Base-by-base conservation (phyloP, 441 rosid species). In the Breynia disticha region DNA sequence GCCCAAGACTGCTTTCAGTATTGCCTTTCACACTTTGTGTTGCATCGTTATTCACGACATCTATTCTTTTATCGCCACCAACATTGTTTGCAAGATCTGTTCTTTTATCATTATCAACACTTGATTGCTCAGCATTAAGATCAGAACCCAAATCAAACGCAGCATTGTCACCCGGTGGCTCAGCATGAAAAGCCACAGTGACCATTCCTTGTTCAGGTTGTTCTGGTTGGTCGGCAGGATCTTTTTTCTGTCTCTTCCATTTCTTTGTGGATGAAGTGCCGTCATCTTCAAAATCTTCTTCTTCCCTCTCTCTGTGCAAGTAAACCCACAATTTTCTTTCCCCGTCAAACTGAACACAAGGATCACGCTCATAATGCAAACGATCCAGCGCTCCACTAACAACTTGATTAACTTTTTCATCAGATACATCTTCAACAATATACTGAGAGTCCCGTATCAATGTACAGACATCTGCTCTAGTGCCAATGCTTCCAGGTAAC, bases 301-400 rank as follows among this genome's bases (percentile, higher is more conserved):
- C 97, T 76, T 90, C 99, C 72, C 95, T 84, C 48, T 90, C 94
- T 69, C 94, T 68, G 62, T 94, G 99, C 59, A 87, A 70, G 73
- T 94, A 94, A 55, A 83, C 95, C 99, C 99, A 94, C 77, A 94
- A 57, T 67, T 94, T 94, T 79, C 96, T 78, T 48, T 94, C 99
- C 0, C 82, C 72, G 61, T 90, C 96, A 61, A 80, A 94, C 59
- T 78, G 95, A 48, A 94, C 99, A 66, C 99, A 94, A 55, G 99
- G 99, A 75, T 94, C 99, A 9, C 95, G 95, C 59, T 94, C 99
- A 52, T 94, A 94, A 65, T 94, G 99, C 72, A 94, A 72, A 38
- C 99, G 97, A 63, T 94, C 99, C 82, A 94, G 72, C 43, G 99
- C 99, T 55, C 99, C 99, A 54, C 99, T 90, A 45, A 94, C 97